Evolutionary conservation across 225 moss, liverwort and hornwort species (phyloP).

Genomic region (Pseudisothecium myosuroides): DNA sequence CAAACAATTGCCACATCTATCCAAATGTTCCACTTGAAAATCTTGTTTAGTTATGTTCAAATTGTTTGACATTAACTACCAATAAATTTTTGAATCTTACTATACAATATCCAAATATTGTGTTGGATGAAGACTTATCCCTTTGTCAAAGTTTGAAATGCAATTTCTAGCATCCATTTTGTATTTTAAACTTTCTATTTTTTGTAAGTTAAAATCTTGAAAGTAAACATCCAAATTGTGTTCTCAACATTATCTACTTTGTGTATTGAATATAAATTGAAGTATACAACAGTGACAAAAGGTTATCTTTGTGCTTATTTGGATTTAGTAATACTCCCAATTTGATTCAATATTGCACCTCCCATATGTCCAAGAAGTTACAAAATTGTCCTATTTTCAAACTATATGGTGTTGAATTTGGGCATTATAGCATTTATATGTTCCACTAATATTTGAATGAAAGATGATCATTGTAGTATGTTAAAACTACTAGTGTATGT

Average conservation of each 20-base stretch:
- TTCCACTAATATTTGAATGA: not conserved
- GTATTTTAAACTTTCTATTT: not conserved
- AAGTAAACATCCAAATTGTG: not conserved
- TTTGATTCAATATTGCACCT: no score
- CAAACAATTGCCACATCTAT: no score
- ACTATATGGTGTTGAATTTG: not conserved
- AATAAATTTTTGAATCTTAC: no score
- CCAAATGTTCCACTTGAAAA: no score
- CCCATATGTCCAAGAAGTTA: no score
- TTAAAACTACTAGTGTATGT: no score
- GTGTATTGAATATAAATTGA: not conserved
- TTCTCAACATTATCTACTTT: not conserved
- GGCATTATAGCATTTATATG: not conserved
- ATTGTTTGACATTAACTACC: no score
- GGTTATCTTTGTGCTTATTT: fast-evolving
- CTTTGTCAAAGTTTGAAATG: not conserved
- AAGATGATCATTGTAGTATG: not conserved
- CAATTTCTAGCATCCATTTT: not conserved
- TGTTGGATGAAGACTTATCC: no score
- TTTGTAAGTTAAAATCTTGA: not conserved
- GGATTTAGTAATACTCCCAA: no score
- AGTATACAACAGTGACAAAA: not conserved
- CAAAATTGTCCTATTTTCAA: no score
- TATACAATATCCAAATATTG: no score
- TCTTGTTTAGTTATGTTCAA: no score